Percentiles rank a stretch among this genome's conserved stretches.
phyloP scores from a whole-genome alignment of 2,329 filamentous ascomycete genomes.

The Cladophialophora yegresii region DNA sequence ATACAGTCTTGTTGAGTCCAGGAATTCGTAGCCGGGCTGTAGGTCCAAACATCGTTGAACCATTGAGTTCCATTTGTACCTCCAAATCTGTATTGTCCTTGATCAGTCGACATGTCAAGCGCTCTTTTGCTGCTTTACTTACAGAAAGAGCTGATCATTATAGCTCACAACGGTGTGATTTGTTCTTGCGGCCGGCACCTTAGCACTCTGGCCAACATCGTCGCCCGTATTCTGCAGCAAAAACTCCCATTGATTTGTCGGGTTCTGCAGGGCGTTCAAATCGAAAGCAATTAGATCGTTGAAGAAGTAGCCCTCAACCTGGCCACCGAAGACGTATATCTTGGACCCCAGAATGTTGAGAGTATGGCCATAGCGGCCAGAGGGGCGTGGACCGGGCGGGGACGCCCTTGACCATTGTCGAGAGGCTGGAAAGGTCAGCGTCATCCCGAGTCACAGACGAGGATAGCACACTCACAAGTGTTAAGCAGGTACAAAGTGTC shows the following conservation, averaged over 20 bases:
- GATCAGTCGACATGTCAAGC: slow-evolving; percentile 24
- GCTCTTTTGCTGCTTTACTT: slow-evolving; percentile 46
- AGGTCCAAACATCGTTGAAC: slow-evolving; percentile 99
- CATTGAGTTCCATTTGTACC: slow-evolving; percentile 93
- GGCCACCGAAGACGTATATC: slow-evolving; percentile 95
- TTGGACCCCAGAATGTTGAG: slow-evolving; percentile 95
- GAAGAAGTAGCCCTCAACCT: slow-evolving; percentile 97
- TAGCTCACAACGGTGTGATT: slow-evolving; percentile 92
- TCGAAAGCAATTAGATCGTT: slow-evolving; percentile 96
- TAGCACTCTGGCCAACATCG: slow-evolving; percentile 59
- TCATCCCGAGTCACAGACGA: background rate
- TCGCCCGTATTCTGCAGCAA: slow-evolving; percentile 75
- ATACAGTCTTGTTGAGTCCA: slow-evolving; percentile 95
- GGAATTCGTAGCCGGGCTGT: slow-evolving; percentile 76
- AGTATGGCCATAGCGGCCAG: slow-evolving; percentile 92
- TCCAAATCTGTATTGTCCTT: slow-evolving; percentile 70
- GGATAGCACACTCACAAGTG: slow-evolving; percentile 70
- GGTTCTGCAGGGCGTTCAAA: slow-evolving; percentile 87
- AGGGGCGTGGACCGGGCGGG: slow-evolving; percentile 79
- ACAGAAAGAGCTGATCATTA: slow-evolving; percentile 92
- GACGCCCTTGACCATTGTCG: slow-evolving; percentile 96
- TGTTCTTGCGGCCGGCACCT: slow-evolving; percentile 82
- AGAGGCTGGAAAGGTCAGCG: slow-evolving; percentile 66
- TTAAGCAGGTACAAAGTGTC: slow-evolving; percentile 96
- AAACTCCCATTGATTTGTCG: slow-evolving; percentile 91